Evolutionary conservation across 2,329 filamentous ascomycete genomes (phyloP).

Genomic region (Pochonia chlamydosporia): DNA sequence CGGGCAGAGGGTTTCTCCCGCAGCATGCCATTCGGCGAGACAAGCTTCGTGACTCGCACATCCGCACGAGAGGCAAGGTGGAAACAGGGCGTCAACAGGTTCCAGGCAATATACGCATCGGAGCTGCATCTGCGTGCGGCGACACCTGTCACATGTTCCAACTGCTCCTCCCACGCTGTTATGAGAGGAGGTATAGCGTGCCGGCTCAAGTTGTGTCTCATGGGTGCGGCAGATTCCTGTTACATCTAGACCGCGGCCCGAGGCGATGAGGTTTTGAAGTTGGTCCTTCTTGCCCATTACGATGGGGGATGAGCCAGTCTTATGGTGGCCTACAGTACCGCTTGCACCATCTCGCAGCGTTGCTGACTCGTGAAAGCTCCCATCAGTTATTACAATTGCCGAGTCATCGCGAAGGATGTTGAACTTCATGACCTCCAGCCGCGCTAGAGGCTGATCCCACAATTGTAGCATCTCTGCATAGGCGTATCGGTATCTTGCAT

Average conservation of each 20-base stretch:
- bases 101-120: slow-evolving; percentile 58
- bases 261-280: slow-evolving; percentile 42
- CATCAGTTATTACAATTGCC: slow-evolving; percentile 20
- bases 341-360: slow-evolving; percentile 33
- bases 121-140: slow-evolving; percentile 49
- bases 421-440: slow-evolving; percentile 65
- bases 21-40: slow-evolving; percentile 52
- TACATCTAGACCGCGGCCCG: slow-evolving; percentile 54
- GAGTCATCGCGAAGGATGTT: slow-evolving; percentile 52
- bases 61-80: slow-evolving; percentile 57
- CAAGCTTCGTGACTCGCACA: slow-evolving; percentile 57
- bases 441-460: slow-evolving; percentile 57
- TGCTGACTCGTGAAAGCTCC: slow-evolving; percentile 28
- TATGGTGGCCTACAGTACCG: slow-evolving; percentile 26
- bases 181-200: slow-evolving; percentile 39
- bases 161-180: slow-evolving; percentile 39
- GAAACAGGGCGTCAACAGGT: slow-evolving; percentile 53
- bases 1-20: slow-evolving; percentile 51
- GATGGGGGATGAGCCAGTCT: slow-evolving; percentile 42
- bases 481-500: slow-evolving; percentile 55
- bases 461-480: slow-evolving; percentile 66
- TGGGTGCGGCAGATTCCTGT: slow-evolving; percentile 58
- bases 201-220: slow-evolving; percentile 55
- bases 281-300: slow-evolving; percentile 52
- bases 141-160: slow-evolving; percentile 46